phyloP scores from a whole-genome alignment of 2,329 filamentous ascomycete genomes.

The Pseudogymnoascus sp. region DNA sequence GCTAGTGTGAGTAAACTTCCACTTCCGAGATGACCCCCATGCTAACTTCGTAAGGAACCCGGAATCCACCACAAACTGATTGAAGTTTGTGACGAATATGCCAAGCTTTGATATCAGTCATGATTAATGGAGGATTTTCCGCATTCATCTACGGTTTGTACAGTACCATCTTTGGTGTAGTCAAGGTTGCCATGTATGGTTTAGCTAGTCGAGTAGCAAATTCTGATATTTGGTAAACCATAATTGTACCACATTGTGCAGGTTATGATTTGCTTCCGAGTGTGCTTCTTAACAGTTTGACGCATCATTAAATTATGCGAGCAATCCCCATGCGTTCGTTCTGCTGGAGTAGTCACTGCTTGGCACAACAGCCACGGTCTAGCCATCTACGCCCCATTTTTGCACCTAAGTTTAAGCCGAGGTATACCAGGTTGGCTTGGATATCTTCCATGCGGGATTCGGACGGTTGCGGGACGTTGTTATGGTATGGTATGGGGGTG shows the following conservation, averaged over 20 bases:
- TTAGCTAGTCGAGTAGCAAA: not conserved
- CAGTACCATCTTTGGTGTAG: not conserved
- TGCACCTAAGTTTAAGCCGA: too few relatives aligned
- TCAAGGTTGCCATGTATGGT: not conserved
- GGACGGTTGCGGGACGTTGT: too few relatives aligned
- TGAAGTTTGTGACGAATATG: constrained; percentile 7
- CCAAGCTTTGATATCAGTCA: constrained; percentile 14
- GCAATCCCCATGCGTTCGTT: too few relatives aligned
- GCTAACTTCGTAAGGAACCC: constrained; percentile 6
- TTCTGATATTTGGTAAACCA: not conserved
- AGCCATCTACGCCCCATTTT: too few relatives aligned
- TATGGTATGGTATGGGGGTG: too few relatives aligned
- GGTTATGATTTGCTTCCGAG: not conserved
- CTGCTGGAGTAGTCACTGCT: too few relatives aligned
- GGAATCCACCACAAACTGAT: constrained; percentile 5
- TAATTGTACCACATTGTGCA: not conserved
- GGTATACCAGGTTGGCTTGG: too few relatives aligned
- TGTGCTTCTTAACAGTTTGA: not conserved
- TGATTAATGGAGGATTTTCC: not conserved
- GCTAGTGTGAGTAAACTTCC: constrained; percentile 1
- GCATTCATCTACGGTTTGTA: not conserved
- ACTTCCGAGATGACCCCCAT: not conserved
- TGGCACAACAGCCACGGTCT: too few relatives aligned
- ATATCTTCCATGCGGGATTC: too few relatives aligned
- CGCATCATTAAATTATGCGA: not conserved